A percentile compares a stretch with the other conserved stretches of the same genome.
Conservation (phyloP, 352 stramenopile species). For the Pythium folliculosum region DNA sequence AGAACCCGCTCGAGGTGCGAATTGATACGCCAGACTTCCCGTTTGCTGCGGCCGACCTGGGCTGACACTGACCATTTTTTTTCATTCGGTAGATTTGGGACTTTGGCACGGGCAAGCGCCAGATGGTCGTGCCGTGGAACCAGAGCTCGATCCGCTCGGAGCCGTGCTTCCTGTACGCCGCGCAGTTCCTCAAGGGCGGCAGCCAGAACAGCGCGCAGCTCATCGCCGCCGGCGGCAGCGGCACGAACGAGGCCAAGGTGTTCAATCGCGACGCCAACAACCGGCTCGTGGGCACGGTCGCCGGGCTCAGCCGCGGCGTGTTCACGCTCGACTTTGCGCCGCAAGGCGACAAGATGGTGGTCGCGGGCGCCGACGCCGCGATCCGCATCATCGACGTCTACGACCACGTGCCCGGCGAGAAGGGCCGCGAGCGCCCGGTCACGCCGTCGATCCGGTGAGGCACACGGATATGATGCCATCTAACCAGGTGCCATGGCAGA, state of each 20-base stretch:
- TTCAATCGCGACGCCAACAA: constrained; percentile 72
- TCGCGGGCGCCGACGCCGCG: constrained; percentile 80
- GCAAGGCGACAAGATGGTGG: constrained; percentile 77
- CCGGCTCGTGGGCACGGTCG: constrained; percentile 78
- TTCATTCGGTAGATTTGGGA: constrained; percentile 69
- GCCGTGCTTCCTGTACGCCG: constrained; percentile 88
- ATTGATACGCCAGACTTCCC: too few species aligned
- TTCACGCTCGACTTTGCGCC: constrained; percentile 87
- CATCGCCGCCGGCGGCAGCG: constrained; percentile 85
- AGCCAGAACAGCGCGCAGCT: constrained; percentile 44
- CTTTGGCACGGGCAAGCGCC: constrained; percentile 76
- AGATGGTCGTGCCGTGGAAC: constrained; percentile 85
- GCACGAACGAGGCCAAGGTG: constrained; percentile 90
- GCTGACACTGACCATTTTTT: background rate
- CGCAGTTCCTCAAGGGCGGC: constrained; percentile 81
- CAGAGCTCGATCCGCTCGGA: constrained; percentile 75
- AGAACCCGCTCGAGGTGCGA: constrained; percentile 81
- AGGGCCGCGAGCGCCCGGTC: constrained; percentile 64
- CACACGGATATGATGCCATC: background rate
- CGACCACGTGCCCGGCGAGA: constrained; percentile 70
- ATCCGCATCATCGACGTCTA: constrained; percentile 92
- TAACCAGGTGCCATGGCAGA: too few species aligned
- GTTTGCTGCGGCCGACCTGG: too few species aligned
- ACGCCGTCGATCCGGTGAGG: constrained; percentile 58
- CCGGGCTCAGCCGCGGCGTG: constrained; percentile 76